A percentile compares a stretch with the other conserved stretches of the same genome.
Evolutionary conservation across 2,329 filamentous ascomycete species (phyloP).

Genomic region (Plectosphaerella cucumerina): DNA sequence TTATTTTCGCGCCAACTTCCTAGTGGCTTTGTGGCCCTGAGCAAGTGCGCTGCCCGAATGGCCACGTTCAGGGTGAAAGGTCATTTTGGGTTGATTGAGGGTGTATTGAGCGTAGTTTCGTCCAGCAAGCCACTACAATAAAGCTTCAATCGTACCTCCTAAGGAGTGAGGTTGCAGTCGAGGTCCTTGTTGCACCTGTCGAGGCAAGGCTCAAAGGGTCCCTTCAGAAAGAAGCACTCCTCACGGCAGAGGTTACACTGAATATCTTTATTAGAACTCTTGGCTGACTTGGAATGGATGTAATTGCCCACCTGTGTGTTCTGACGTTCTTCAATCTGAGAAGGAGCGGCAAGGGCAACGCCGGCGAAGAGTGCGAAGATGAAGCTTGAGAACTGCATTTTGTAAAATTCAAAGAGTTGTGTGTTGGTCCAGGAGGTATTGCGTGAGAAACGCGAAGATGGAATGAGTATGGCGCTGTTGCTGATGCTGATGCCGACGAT

Average conservation of each 20-base stretch:
- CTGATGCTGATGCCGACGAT: too few relatives aligned
- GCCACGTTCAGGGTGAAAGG: too few relatives aligned
- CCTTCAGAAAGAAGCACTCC: conserved; percentile 1
- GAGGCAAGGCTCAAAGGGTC: conserved; percentile 1
- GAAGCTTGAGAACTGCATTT: conserved; percentile 2
- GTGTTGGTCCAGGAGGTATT: too few relatives aligned
- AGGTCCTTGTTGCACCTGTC: conserved; percentile 1
- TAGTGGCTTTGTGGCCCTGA: too few relatives aligned
- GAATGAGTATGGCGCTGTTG: too few relatives aligned
- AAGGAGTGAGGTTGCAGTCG: conserved; percentile 1
- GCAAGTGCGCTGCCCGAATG: too few relatives aligned
- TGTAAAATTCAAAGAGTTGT: background rate
- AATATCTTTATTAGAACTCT: background rate
- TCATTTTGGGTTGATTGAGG: too few relatives aligned
- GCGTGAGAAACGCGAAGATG: too few relatives aligned
- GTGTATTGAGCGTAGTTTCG: too few relatives aligned
- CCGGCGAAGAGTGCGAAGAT: conserved; percentile 1
- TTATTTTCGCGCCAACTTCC: too few relatives aligned
- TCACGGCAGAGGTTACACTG: conserved; percentile 3
- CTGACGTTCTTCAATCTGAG: background rate
- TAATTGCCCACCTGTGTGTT: background rate
- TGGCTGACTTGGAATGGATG: background rate
- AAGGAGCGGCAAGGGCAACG: background rate
- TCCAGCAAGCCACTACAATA: too few relatives aligned
- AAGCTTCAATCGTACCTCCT: background rate